Percentiles rank a stretch among this genome's conserved stretches.
Conservation (phyloP, 148 eudicot species). For the Suaeda aralocaspica region DNA sequence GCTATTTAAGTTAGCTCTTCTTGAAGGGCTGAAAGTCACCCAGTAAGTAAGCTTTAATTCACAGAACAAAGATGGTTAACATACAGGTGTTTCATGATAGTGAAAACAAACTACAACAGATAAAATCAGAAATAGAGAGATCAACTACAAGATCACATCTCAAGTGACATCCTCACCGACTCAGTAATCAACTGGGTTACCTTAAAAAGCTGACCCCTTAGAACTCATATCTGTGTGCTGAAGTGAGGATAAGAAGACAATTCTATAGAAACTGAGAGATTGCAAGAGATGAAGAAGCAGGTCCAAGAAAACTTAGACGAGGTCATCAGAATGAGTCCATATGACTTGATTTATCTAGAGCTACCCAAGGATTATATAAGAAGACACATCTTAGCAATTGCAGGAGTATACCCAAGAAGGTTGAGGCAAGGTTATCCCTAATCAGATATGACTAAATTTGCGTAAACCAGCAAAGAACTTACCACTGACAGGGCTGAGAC, state of each 20-base stretch:
- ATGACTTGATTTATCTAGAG: neutral
- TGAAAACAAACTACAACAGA: neutral
- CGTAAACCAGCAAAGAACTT: neutral
- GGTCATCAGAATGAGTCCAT: neutral
- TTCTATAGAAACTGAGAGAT: neutral
- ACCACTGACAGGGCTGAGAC: neutral
- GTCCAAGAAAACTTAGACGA: neutral
- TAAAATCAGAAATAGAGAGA: neutral
- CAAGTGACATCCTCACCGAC: neutral
- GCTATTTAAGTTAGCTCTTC: neutral
- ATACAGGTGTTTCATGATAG: neutral
- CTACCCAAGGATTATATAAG: neutral
- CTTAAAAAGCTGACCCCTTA: neutral
- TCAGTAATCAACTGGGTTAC: no score
- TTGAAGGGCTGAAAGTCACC: neutral
- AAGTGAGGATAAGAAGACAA: neutral
- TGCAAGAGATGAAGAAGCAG: neutral
- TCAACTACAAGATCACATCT: neutral
- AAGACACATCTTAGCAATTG: neutral
- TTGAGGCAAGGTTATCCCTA: neutral
- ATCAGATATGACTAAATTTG: neutral
- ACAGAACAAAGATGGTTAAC: no score
- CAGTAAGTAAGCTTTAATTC: neutral
- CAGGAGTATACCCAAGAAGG: neutral
- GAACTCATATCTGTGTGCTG: neutral